A percentile compares a stretch with the other conserved stretches of the same genome.
These are phyloP conservation scores for Lasiodiplodia theobromae DNA, from an alignment of 2,329 filamentous ascomycete genomes.

Conservation along the genomic window DNA sequence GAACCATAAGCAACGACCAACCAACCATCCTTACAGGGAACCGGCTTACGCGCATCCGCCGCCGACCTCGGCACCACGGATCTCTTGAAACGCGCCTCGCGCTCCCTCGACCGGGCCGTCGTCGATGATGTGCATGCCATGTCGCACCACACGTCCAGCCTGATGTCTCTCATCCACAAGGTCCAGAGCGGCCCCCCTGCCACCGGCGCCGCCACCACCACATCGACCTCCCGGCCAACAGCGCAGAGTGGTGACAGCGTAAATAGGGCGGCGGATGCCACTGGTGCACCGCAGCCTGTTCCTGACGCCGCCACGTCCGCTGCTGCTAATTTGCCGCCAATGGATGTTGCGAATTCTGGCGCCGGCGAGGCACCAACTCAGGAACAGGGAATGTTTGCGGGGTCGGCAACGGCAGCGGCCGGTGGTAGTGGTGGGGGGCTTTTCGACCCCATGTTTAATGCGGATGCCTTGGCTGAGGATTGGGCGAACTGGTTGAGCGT, in stretches of 20 bases:
- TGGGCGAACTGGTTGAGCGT: conserved; percentile 10
- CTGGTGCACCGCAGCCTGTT: not conserved
- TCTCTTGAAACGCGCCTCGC: not conserved
- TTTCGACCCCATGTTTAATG: not conserved
- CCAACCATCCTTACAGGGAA: not conserved
- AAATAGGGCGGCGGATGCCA: not conserved
- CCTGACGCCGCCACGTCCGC: not conserved
- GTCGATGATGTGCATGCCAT: conserved; percentile 13
- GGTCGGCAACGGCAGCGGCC: too few species aligned
- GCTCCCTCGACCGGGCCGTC: not conserved
- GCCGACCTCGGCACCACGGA: not conserved
- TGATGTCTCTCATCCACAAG: not conserved
- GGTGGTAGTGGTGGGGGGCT: not conserved
- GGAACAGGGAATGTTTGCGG: not conserved
- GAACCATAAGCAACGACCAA: not conserved
- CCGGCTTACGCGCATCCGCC: not conserved
- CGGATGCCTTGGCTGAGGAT: conserved; percentile 3
- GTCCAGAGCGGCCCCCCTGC: not conserved
- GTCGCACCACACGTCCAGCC: not conserved
- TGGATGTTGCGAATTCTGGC: not conserved
- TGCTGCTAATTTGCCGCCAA: conserved; percentile 13
- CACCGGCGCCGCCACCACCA: too few species aligned
- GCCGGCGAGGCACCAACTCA: not conserved
- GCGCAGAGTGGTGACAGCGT: too few species aligned
- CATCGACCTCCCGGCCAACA: not conserved